These are phyloP conservation scores for Sphaerulina musiva DNA, from an alignment of 2,329 filamentous ascomycete species.

Conservation along the genomic window DNA sequence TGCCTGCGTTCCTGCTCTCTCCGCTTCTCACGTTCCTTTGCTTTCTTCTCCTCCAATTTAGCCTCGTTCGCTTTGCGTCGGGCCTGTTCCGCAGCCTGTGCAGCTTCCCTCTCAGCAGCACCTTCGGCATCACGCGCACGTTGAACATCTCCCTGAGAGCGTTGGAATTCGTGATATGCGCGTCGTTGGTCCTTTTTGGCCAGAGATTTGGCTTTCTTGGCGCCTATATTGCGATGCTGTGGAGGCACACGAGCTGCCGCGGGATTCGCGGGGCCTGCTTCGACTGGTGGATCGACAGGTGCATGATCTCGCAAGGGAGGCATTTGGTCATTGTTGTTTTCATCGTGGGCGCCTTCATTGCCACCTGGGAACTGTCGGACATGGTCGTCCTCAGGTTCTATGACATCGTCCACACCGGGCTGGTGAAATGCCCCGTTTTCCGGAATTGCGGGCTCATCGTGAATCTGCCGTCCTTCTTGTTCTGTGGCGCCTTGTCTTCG, in stretches of 20 bases:
- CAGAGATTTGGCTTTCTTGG: slow-evolving; percentile 46
- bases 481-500: neutral
- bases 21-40: slow-evolving; percentile 36
- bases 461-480: slow-evolving; percentile 2
- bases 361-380: neutral
- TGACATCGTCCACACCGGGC: neutral
- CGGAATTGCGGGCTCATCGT: slow-evolving; percentile 1
- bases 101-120: slow-evolving; percentile 42
- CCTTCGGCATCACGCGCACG: slow-evolving; percentile 39
- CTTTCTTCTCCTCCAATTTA: slow-evolving; percentile 38
- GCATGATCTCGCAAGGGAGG: neutral
- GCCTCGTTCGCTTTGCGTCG: slow-evolving; percentile 39
- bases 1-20: slow-evolving; percentile 37
- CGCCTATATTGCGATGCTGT: slow-evolving; percentile 35
- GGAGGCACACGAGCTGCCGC: slow-evolving; percentile 8
- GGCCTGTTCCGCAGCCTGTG: slow-evolving; percentile 37
- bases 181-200: slow-evolving; percentile 40
- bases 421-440: neutral
- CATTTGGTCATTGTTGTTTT: neutral
- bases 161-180: slow-evolving; percentile 46
- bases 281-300: neutral
- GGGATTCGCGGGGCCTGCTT: slow-evolving; percentile 32
- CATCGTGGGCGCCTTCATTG: neutral
- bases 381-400: neutral
- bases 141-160: slow-evolving; percentile 44